Evolutionary conservation across 1,284 basidiomycete species (phyloP), one percentile per base, ranked within the genome.

Genomic region (Erythrobasidium hasegawianum): DNA sequence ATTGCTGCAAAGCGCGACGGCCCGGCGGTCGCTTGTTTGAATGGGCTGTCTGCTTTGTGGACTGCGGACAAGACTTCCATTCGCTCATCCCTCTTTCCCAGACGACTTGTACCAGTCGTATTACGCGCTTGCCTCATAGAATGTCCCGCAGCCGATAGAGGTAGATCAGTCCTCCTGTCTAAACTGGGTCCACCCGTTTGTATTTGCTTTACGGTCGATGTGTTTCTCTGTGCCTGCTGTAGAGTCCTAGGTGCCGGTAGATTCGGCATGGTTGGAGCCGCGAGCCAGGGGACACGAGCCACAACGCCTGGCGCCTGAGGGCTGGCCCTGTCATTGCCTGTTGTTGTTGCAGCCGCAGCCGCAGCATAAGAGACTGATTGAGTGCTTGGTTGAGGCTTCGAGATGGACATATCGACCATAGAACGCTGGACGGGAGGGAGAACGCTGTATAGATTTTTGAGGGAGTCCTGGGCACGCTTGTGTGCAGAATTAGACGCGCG

Each of bases 391-490:
- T 45, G 20, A 7, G 55, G 16, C 13, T n/a, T 39, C 2, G 55
- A 50, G 9, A 49, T 16, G 27, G 55, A 45, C 24, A 64, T 43
- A 38, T 65, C 62, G 14, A 65, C 62, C 7, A 65, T 41, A 8
- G 55, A 57, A 1, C 62, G 62, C 45, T 65, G 62, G 8, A 65
- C 58, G 2, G 62, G 62, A 1, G 56, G 56, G 1, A 65, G 62
- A 11, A 49, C 56, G n/a, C 50, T 49, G n/a, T 58, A 58, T 10
- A 65, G 43, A 8, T 65, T 56, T 22, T 41, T 55, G 20, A 65
- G 62, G 16, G 47, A 33, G 24, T 65, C 62, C 14, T 57, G 56
- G 14, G 54, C 56, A 18, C 62, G 55, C 45, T 53, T 65, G 26
- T 57, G 55, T 11, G 24, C 62, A 16, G 22, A 39, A 16, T 41